These are phyloP conservation scores for Chrysophaeum taylorii DNA, from an alignment of 352 stramenopile species.

Conservation along the genomic window DNA sequence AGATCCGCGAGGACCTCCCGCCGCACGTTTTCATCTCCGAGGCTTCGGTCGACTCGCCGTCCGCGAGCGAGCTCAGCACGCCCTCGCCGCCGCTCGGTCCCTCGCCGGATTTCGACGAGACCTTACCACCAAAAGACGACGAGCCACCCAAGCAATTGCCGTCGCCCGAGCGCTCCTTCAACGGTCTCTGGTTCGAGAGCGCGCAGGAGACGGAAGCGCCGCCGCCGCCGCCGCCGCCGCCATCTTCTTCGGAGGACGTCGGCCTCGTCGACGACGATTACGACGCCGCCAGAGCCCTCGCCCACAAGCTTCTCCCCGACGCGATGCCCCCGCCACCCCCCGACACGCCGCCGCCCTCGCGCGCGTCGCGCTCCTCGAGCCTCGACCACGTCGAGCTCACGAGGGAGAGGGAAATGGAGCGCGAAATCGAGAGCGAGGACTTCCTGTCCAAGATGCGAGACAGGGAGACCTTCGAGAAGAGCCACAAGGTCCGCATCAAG, in stretches of 20 bases:
- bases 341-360: not conserved
- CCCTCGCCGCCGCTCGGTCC: too few relatives aligned
- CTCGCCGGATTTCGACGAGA: too few relatives aligned
- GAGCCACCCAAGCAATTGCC: too few relatives aligned
- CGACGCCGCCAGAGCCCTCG: not conserved
- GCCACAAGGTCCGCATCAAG: not conserved
- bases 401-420: slow-evolving; percentile 41
- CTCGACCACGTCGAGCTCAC: too few relatives aligned
- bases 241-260: not conserved
- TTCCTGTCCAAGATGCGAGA: slow-evolving; percentile 43
- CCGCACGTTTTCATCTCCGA: too few relatives aligned
- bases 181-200: too few relatives aligned
- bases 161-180: too few relatives aligned
- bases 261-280: not conserved
- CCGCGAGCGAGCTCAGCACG: too few relatives aligned
- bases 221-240: not conserved
- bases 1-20: too few relatives aligned
- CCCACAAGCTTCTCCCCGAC: not conserved
- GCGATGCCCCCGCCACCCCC: not conserved
- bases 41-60: too few relatives aligned
- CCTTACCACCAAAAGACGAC: too few relatives aligned
- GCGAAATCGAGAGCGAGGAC: slow-evolving; percentile 54
- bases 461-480: slow-evolving; percentile 24
- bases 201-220: not conserved
- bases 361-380: not conserved